Base-by-base conservation (phyloP, 805 yeast species). In the Candida xiaguanensis region DNA sequence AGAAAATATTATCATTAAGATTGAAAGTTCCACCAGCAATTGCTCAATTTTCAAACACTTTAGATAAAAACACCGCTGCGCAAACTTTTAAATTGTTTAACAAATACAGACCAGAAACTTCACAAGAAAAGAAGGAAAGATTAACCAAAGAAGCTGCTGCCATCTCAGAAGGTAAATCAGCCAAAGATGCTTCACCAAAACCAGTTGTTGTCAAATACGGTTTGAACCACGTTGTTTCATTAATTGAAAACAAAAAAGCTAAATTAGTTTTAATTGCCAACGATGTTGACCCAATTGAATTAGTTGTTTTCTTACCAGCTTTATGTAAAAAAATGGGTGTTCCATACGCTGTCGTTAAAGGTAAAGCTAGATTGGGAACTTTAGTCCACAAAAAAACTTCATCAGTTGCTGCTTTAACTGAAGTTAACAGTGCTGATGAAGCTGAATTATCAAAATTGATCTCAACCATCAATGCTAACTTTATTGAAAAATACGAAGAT, bases 261-360 rank as follows among this genome's bases (percentile, higher is more conserved):
- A 87, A 88, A 75, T 81, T 91, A 61, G 97, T 91, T 50, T 81
- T 91, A 72, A 91, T 91, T 64, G 98, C 99, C 70, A 85, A 91
- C 78, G 99, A 91, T 60, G 99, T 91, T 61, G 99, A 91, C 80
- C 99, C 99, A 67, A 86, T 91, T 65, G 99, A 91, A 79, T 80
- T 91, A 67, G 98, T 91, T 57, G 77, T 91, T 63, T 91, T 87
- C 85, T 77, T 91, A 61, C 99, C 99, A 67, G 97, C 98, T 73
- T 81, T 91, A 67, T 91, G 98, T 80, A 88, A 91, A 79, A 93
- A 93, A 85, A 82, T 91, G 95, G 98, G 97, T 77, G 90, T 93
- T 53, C 98, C 99, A 70, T 63, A 64, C 59, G 68, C 68, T 39
- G 55, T 63, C 45, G 62, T 63, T 35, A 67, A 67, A 61, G 73